Conservation (phyloP, 768 basidiomycete species). For the Tylopilus balloui region DNA sequence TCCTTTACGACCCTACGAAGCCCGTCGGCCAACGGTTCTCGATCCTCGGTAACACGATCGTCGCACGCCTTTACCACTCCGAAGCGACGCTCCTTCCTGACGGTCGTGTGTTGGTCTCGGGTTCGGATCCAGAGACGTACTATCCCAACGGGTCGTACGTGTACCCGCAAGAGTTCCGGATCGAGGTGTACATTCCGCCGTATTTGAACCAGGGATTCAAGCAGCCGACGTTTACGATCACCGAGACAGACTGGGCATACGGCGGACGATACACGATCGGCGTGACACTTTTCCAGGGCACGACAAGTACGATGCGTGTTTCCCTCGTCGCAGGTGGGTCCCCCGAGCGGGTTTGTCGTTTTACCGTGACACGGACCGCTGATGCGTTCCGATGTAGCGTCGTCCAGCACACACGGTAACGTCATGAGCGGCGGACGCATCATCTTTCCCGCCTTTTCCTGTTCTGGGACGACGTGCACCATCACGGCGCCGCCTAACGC, state of each 20-base stretch:
- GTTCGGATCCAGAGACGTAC: conserved; percentile 63
- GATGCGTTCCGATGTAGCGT: conserved; percentile 37
- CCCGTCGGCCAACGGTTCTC: conserved; percentile 60
- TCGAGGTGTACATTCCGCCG: conserved; percentile 80
- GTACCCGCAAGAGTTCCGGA: conserved; percentile 75
- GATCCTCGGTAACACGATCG: conserved; percentile 61
- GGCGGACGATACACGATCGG: conserved; percentile 50
- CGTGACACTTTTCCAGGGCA: conserved; percentile 38
- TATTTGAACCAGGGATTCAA: conserved; percentile 63
- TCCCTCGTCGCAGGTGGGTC: conserved; percentile 64
- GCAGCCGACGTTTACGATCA: conserved; percentile 60
- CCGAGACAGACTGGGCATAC: conserved; percentile 59
- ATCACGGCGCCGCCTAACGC: conserved; percentile 68
- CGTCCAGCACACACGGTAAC: conserved; percentile 74
- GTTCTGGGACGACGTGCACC: conserved; percentile 66
- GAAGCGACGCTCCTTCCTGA: conserved; percentile 72
- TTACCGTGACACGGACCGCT: no score
- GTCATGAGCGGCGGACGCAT: conserved; percentile 64
- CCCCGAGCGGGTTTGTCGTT: conserved; percentile 11
- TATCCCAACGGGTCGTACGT: conserved; percentile 35
- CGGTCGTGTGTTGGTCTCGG: conserved; percentile 70
- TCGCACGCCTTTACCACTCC: conserved; percentile 76
- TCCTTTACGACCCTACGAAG: conserved; percentile 65
- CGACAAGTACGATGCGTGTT: conserved; percentile 46
- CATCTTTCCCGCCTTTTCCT: conserved; percentile 69